These are phyloP conservation scores for Aspergillus saccharolyticus DNA, from an alignment of 495 filamentous ascomycete genomes.

Conservation along the genomic window DNA sequence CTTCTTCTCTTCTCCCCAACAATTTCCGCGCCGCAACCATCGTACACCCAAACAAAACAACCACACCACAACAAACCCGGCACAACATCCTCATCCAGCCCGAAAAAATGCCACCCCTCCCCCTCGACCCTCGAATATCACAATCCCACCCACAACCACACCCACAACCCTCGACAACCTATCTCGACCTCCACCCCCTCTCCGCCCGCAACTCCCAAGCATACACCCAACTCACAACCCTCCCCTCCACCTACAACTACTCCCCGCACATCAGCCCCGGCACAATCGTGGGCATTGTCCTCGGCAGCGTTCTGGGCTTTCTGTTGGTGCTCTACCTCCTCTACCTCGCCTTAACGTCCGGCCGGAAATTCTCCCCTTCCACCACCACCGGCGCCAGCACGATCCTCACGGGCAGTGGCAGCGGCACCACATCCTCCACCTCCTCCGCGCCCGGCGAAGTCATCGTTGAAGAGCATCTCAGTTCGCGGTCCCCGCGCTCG, in stretches of 20 bases:
- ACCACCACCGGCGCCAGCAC: not conserved
- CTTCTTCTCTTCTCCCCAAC: too few relatives aligned
- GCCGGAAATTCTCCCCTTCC: slow-evolving; percentile 24
- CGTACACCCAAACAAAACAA: not conserved
- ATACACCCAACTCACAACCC: slow-evolving; percentile 15
- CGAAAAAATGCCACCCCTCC: not conserved
- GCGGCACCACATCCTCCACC: too few relatives aligned
- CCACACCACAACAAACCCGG: not conserved
- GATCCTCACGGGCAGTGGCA: slow-evolving; percentile 1
- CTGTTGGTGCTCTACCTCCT: slow-evolving; percentile 70
- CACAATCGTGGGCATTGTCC: slow-evolving; percentile 74
- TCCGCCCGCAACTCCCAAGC: too few relatives aligned
- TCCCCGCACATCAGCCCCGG: slow-evolving; percentile 59
- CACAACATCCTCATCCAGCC: too few relatives aligned
- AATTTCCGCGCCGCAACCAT: not conserved
- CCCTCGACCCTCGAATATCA: not conserved
- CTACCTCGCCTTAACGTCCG: slow-evolving; percentile 59
- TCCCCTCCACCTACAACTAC: slow-evolving; percentile 66
- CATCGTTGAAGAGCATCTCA: slow-evolving; percentile 14
- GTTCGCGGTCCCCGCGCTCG: not conserved
- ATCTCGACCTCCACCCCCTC: too few relatives aligned
- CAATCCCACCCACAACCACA: slow-evolving; percentile 10
- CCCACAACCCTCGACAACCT: too few relatives aligned
- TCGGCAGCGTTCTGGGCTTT: slow-evolving; percentile 81
- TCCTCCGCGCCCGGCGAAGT: slow-evolving; percentile 10